A percentile compares a stretch with the other conserved stretches of the same genome.
These are phyloP conservation scores for Talaromyces verruculosus DNA, from an alignment of 2,329 filamentous ascomycete genomes.

Conservation along the genomic window DNA sequence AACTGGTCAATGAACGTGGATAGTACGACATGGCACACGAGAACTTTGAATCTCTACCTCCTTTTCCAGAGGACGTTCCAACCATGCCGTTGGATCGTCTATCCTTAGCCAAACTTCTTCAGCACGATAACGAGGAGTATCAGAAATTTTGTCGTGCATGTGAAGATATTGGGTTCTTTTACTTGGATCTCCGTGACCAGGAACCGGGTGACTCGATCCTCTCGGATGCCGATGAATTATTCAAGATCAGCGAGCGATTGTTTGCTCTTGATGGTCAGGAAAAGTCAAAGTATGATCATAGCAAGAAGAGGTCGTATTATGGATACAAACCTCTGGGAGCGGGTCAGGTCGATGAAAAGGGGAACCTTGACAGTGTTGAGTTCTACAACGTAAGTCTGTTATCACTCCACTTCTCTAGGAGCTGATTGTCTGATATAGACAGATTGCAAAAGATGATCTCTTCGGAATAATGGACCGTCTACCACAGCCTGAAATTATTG, in stretches of 20 bases:
- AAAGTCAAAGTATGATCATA: constrained; percentile 57
- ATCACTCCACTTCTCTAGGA: too few species aligned
- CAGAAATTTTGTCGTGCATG: constrained; percentile 41
- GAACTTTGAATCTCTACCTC: constrained; percentile 35
- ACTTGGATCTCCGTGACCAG: constrained; percentile 50
- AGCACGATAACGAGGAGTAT: constrained; percentile 37
- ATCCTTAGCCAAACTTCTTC: constrained; percentile 41
- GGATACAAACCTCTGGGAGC: constrained; percentile 55
- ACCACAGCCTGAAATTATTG: constrained; percentile 47
- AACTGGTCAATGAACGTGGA: neutral
- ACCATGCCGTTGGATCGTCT: constrained; percentile 48
- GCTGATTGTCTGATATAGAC: neutral
- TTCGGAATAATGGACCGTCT: constrained; percentile 41
- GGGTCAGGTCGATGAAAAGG: constrained; percentile 48
- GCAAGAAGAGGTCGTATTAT: constrained; percentile 52
- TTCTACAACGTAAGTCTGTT: too few species aligned
- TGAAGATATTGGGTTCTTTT: constrained; percentile 58
- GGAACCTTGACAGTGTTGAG: constrained; percentile 54
- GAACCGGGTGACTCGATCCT: constrained; percentile 44
- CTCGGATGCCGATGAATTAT: constrained; percentile 47
- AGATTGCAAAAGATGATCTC: constrained; percentile 56
- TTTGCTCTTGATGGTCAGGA: constrained; percentile 53
- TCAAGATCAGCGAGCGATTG: constrained; percentile 47
- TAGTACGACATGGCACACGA: constrained; percentile 12
- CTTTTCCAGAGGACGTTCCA: constrained; percentile 45